Evolutionary conservation across 257 asterid genomes (phyloP).

Genomic region (Orobanche coerulescens): DNA sequence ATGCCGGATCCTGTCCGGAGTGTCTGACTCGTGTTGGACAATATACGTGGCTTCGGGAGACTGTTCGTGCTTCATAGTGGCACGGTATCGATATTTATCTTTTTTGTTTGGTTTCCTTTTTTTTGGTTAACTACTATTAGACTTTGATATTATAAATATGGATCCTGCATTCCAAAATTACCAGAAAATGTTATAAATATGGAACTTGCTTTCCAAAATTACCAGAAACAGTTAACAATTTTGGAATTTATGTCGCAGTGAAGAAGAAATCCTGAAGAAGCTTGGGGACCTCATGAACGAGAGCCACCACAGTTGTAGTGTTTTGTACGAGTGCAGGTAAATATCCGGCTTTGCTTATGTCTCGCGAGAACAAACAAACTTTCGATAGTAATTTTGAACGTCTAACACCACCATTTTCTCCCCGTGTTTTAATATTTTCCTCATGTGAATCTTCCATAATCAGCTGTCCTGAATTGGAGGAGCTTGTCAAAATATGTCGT

Average conservation of each 20-base stretch:
- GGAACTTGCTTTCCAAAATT: no score
- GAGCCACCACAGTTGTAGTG: conserved; percentile 91
- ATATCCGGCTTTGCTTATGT: neutral
- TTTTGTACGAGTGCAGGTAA: conserved; percentile 94
- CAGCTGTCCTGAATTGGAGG: conserved; percentile 93
- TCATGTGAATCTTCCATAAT: conserved; percentile 7
- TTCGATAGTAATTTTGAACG: neutral
- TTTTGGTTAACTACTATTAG: neutral
- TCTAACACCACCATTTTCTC: neutral
- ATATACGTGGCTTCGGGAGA: no score
- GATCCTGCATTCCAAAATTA: neutral
- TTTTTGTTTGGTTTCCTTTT: neutral
- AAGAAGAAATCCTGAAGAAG: conserved; percentile 70
- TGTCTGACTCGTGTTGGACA: no score
- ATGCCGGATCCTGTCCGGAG: no score
- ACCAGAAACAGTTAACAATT: neutral
- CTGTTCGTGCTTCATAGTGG: no score
- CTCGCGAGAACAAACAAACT: neutral
- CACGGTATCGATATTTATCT: no score
- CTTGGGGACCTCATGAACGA: conserved; percentile 93
- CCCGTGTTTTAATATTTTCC: no score
- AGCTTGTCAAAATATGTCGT: conserved; percentile 61
- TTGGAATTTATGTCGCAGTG: conserved; percentile 39
- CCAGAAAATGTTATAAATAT: no score
- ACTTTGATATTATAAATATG: neutral